These are phyloP conservation scores for Cutaneotrichosporon sp. DNA, from an alignment of 1,284 basidiomycete genomes.

Conservation along the genomic window DNA sequence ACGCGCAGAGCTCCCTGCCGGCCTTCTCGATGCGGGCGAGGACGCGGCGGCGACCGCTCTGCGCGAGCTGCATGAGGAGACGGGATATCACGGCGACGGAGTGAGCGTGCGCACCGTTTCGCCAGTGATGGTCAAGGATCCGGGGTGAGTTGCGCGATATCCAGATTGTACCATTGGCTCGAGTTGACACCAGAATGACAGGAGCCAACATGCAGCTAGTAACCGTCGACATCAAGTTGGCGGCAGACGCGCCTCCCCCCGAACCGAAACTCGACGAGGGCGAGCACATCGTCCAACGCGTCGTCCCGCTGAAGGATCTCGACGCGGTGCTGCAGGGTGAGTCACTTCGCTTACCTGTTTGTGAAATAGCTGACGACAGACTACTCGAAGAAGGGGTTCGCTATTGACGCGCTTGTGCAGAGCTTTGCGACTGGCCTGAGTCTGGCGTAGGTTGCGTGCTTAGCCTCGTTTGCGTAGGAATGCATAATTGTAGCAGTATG, in stretches of 20 bases:
- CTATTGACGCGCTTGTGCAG: conserved; percentile 68
- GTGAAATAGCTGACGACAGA: conserved; percentile 49
- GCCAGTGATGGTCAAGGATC: conserved; percentile 60
- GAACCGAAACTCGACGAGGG: conserved; percentile 54
- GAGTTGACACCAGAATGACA: conserved; percentile 41
- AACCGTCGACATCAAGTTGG: conserved; percentile 48
- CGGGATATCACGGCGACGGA: conserved; percentile 59
- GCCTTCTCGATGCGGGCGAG: conserved; percentile 76
- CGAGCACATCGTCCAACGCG: conserved; percentile 69
- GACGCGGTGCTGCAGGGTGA: conserved; percentile 61
- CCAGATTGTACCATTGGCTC: too few relatives aligned
- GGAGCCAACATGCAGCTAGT: conserved; percentile 53
- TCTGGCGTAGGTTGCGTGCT: too few relatives aligned
- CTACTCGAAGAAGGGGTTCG: conserved; percentile 67
- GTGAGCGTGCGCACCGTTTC: conserved; percentile 59
- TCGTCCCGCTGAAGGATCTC: conserved; percentile 65
- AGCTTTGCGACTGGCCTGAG: conserved; percentile 68
- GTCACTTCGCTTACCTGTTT: conserved; percentile 14
- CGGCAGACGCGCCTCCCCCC: conserved; percentile 43
- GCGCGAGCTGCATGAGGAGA: conserved; percentile 85
- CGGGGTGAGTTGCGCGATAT: conserved; percentile 56
- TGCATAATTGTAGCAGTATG: too few relatives aligned
- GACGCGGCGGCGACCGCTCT: conserved; percentile 65
- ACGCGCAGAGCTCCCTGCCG: conserved; percentile 73
- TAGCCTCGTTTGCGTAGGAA: too few relatives aligned